Percentiles rank a stretch among this genome's conserved stretches.
Conservation (phyloP, 2,329 filamentous ascomycete species). For the Aureobasidium subglaciale region DNA sequence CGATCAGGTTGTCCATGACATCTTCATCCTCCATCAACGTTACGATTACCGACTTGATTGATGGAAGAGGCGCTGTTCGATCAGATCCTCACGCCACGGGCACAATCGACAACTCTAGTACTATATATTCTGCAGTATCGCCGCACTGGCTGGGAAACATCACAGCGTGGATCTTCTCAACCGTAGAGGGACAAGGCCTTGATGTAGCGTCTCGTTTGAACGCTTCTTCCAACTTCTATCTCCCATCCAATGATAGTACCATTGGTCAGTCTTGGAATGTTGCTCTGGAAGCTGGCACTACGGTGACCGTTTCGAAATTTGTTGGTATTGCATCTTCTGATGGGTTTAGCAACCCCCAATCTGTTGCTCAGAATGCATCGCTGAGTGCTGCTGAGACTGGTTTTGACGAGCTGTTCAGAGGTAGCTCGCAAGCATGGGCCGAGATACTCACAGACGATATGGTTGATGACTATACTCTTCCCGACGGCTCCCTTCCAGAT, state of each 20-base stretch:
- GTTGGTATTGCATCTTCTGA: slow-evolving; percentile 63
- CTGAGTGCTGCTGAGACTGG: slow-evolving; percentile 44
- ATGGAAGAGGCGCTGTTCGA: slow-evolving; percentile 61
- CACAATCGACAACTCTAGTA: slow-evolving; percentile 41
- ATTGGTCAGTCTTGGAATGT: slow-evolving; percentile 56
- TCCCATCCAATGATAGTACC: slow-evolving; percentile 54
- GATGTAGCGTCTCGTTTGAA: slow-evolving; percentile 32
- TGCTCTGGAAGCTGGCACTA: slow-evolving; percentile 45
- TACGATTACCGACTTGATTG: slow-evolving; percentile 58
- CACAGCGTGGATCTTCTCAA: slow-evolving; percentile 54
- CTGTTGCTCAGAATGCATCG: slow-evolving; percentile 50
- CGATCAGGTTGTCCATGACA: slow-evolving; percentile 54
- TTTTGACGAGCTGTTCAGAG: slow-evolving; percentile 47
- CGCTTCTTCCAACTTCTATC: slow-evolving; percentile 40
- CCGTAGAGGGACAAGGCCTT: slow-evolving; percentile 41
- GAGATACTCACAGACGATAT: slow-evolving; percentile 53
- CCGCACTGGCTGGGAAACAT: slow-evolving; percentile 56
- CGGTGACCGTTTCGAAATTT: slow-evolving; percentile 56
- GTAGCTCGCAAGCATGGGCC: slow-evolving; percentile 57
- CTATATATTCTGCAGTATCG: slow-evolving; percentile 59
- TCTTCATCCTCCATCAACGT: slow-evolving; percentile 47
- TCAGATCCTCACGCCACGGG: slow-evolving; percentile 53
- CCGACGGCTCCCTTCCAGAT: slow-evolving; percentile 49
- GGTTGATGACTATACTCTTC: slow-evolving; percentile 56
- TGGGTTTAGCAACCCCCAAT: slow-evolving; percentile 53